A percentile compares a stretch with the other conserved stretches of the same genome.
Evolutionary conservation across 192 early-diverging fungal species (phyloP).

Genomic region (Coemansia sp.): DNA sequence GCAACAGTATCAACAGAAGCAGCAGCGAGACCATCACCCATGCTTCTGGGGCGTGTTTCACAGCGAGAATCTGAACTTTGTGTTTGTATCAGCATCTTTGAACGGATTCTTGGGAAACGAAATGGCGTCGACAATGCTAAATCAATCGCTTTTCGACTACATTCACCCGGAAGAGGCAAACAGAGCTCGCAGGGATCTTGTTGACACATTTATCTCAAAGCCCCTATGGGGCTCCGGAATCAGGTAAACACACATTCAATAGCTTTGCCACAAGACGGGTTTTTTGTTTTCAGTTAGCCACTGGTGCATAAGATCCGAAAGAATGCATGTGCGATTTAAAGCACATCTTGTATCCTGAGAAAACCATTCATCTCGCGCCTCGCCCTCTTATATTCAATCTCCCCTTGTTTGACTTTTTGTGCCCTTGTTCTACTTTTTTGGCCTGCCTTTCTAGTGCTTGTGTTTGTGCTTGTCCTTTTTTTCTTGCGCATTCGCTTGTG

Average conservation of each 20-base stretch:
- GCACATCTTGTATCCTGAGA: neutral
- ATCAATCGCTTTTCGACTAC: constrained; percentile 52
- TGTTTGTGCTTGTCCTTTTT: neutral
- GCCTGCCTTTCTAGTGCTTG: neutral
- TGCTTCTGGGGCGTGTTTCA: constrained; percentile 56
- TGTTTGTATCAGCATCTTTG: constrained; percentile 48
- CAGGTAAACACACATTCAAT: constrained; percentile 34
- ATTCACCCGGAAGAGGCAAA: constrained; percentile 55
- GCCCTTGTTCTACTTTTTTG: neutral
- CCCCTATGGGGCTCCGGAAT: constrained; percentile 46
- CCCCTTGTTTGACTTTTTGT: neutral
- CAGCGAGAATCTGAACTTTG: constrained; percentile 47
- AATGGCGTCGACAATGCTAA: constrained; percentile 21
- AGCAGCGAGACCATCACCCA: constrained; percentile 22
- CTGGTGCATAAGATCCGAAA: neutral
- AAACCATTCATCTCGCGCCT: neutral
- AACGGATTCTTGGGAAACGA: constrained; percentile 37
- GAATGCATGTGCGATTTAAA: neutral
- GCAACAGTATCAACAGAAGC: constrained; percentile 4
- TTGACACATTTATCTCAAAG: constrained; percentile 39
- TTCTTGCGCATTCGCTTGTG: neutral
- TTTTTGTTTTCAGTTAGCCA: neutral
- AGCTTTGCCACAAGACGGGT: neutral
- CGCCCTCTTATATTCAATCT: neutral
- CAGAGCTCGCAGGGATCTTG: constrained; percentile 50